Evolutionary conservation across 2,329 filamentous ascomycete genomes (phyloP).

Genomic region (Alternaria dauci): DNA sequence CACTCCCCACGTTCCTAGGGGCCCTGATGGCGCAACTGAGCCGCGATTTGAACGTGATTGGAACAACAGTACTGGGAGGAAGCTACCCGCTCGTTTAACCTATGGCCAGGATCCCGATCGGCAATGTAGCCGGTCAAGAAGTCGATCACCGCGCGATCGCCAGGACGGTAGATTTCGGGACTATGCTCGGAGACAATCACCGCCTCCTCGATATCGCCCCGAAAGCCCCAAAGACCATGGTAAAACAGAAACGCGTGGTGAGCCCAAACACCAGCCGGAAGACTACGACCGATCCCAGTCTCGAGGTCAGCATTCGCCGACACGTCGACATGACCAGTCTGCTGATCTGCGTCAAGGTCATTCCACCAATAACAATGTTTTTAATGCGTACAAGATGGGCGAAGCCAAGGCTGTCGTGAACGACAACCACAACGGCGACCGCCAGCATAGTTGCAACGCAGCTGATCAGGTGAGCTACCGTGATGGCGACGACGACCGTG

Average conservation of each 20-base stretch:
- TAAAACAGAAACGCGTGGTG: neutral
- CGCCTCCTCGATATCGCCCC: too few species aligned
- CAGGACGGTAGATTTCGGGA: too few species aligned
- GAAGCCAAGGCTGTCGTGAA: neutral
- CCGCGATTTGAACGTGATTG: too few species aligned
- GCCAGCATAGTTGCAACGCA: neutral
- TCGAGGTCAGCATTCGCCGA: neutral
- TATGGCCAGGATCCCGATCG: too few species aligned
- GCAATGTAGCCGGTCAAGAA: too few species aligned
- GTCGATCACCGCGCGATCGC: too few species aligned
- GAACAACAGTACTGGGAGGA: too few species aligned
- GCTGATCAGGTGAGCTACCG: neutral
- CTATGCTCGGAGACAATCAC: too few species aligned
- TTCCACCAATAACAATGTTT: neutral
- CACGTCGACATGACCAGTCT: neutral
- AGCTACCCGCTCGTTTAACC: too few species aligned
- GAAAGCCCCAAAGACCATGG: too few species aligned
- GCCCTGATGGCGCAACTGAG: too few species aligned
- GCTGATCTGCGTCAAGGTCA: neutral
- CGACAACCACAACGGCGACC: neutral
- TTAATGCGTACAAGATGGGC: neutral
- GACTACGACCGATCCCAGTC: neutral
- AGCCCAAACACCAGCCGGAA: neutral
- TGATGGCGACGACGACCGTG: neutral
- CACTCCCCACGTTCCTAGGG: too few species aligned